Base-by-base conservation (phyloP, 1,139 yeast genomes). In the Suhomyces yuchorum region DNA sequence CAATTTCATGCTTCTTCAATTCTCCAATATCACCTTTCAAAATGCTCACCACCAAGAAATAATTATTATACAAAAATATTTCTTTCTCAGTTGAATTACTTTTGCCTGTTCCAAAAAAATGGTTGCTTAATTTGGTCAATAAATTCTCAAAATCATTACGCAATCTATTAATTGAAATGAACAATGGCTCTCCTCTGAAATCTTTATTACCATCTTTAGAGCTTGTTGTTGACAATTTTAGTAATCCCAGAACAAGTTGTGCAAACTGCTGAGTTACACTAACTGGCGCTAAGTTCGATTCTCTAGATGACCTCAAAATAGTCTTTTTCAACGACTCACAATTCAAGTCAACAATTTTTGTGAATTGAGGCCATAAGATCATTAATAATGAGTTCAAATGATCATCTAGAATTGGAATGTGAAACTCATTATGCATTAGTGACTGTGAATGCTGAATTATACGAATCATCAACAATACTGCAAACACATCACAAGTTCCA, bases 311-410 rank as follows among this genome's bases (percentile, higher is more conserved):
- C n/a, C 52, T 53, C 37, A 62, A 44, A 72, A 66, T 33, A 66
- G 74, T 48, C 67, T 73, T 52, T 73, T 80, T 73, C 65, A 91
- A 70, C 24, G 82, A 79, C 19, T 85, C 90, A 61, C 96, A 85
- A 58, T 91, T 89, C 41, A 80, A 68, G 63, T 91, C 97, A 45
- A 91, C 78, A 36, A 88, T 73, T 43, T 74, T 77, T 58, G 93
- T 96, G 59, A 91, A 87, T 50, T 81, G 83, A 1, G 97, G 97
- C 97, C 97, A 92, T 37, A 92, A 69, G 0, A 77, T 63, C 41
- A 88, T 77, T 50, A 86, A 67, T 52, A 87, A 81, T 11, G 83
- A 75, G 60, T 87, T 85, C 52, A 89, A 71, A 61, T 87, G 88
- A 51, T 82, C 87, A 55, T 87, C 92, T 58, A 89, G 71, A 1